Evolutionary conservation across 495 filamentous ascomycete species (phyloP), one percentile per base, ranked within the genome.

Genomic region (Ascodesmis nigricans): DNA sequence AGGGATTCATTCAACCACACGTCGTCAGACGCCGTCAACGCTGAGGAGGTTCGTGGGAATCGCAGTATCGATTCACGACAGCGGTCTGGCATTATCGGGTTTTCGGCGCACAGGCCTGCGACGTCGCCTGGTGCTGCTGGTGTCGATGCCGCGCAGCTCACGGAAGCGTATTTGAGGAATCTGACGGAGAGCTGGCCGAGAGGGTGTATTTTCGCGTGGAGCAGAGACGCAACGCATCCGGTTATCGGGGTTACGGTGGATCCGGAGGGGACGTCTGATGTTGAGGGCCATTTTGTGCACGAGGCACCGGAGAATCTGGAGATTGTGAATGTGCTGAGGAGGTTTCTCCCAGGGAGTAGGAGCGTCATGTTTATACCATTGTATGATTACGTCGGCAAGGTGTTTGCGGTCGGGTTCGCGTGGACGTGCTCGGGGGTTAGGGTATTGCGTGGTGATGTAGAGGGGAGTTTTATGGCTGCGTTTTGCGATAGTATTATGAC

Each of bases 401-500:
- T 53, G 15, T 53, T 52, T 38, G 36, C 49, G 10, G 35, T 54
- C n/a, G 40, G 42, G 14, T 49, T 56, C 26, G 47, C 34, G 8
- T 52, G 43, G 50, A 46, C 37, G 26, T 35, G 38, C 29, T 42
- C 39, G n/a, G 34, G 22, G 10, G 33, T 31, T 21, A 31, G 41
- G 22, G 35, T 43, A 7, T 54, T 54, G 22, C 30, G 34, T n/a
- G 30, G 39, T 5, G 44, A 55, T 13, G 35, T 39, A 7, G 53
- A 56, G 29, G 42, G 44, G 19, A 39, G 27, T 9, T 52, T 46
- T 27, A 42, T 50, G 38, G 44, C 32, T 7, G 53, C 44, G 11
- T 49, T 56, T 35, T 43, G 42, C 7, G 50, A 49, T 9, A 42
- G 40, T 21, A 49, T 56, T 23, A 53, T 44, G 36, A 39, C 33